Evolutionary conservation across 768 basidiomycete genomes (phyloP).

Genomic region (Suillus luteus): DNA sequence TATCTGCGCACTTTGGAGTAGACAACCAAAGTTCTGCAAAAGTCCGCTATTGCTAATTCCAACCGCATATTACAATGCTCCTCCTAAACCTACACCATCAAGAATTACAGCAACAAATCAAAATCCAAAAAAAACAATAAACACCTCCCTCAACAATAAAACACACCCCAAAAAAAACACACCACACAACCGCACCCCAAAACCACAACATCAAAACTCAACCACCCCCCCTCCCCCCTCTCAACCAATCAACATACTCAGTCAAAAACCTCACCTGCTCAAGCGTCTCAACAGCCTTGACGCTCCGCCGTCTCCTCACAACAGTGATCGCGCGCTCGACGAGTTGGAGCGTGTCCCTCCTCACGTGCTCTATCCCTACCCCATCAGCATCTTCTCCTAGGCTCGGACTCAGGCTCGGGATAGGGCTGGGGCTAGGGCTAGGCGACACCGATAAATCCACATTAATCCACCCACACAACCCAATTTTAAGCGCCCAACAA

Average conservation of each 20-base stretch:
- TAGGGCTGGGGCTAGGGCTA: neutral
- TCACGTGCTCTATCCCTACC: conserved; percentile 19
- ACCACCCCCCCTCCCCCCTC: conserved; percentile 14
- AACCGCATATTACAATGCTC: too few species aligned
- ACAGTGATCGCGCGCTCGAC: conserved; percentile 75
- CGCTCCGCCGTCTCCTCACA: conserved; percentile 72
- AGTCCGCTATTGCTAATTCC: too few species aligned
- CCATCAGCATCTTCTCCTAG: neutral
- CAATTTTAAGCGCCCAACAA: conserved; percentile 91
- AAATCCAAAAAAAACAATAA: too few species aligned
- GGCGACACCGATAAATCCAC: conserved; percentile 15
- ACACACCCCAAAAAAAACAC: too few species aligned
- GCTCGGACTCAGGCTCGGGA: too few species aligned
- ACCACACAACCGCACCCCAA: too few species aligned
- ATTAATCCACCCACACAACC: conserved; percentile 75
- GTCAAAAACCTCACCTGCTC: conserved; percentile 88
- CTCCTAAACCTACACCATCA: too few species aligned
- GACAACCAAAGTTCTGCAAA: too few species aligned
- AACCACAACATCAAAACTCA: neutral
- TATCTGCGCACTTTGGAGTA: too few species aligned
- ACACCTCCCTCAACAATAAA: too few species aligned
- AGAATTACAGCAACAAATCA: too few species aligned
- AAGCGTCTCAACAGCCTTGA: conserved; percentile 92
- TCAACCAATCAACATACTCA: conserved; percentile 70
- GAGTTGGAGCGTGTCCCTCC: conserved; percentile 57